Evolutionary conservation across 495 filamentous ascomycete genomes (phyloP).

Genomic region (Aspergillus asperescens): DNA sequence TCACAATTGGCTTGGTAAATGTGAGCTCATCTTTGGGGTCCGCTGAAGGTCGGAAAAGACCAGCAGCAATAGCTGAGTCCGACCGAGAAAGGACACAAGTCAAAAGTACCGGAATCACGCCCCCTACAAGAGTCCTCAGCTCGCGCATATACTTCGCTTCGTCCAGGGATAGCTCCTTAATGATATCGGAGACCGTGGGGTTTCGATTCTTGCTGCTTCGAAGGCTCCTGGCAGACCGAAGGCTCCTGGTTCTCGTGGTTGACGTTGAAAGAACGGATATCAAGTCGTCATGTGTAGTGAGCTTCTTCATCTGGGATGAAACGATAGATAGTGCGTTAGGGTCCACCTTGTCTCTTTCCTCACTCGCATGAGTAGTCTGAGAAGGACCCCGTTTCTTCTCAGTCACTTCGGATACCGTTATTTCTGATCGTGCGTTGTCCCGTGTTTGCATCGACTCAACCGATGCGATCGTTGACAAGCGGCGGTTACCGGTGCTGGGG

Average conservation of each 20-base stretch:
- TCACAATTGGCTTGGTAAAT: constrained; percentile 82
- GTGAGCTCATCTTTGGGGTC: constrained; percentile 51
- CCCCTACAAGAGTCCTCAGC: constrained; percentile 87
- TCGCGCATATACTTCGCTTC: constrained; percentile 90
- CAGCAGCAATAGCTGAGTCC: constrained; percentile 58
- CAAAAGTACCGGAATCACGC: constrained; percentile 90
- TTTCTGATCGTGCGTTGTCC: constrained; percentile 27
- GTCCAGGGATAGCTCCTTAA: constrained; percentile 76
- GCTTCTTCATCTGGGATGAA: constrained; percentile 55
- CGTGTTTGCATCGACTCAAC: constrained; percentile 52
- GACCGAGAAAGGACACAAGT: constrained; percentile 75
- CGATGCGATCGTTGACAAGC: constrained; percentile 69
- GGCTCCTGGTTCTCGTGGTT: constrained; percentile 58
- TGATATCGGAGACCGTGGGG: constrained; percentile 65
- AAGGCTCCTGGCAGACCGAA: constrained; percentile 65
- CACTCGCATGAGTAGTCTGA: constrained; percentile 25
- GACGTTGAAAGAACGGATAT: constrained; percentile 85
- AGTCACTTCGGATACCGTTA: constrained; percentile 2
- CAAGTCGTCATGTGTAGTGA: constrained; percentile 89
- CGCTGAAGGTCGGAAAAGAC: constrained; percentile 57
- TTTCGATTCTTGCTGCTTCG: constrained; percentile 61
- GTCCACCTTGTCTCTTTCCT: constrained; percentile 43
- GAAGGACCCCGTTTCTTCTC: constrained; percentile 13
- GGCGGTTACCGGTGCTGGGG: constrained; percentile 59
- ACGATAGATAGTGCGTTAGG: constrained; percentile 34